phyloP scores from a whole-genome alignment of 2,329 filamentous ascomycete genomes.

The Penicillium sp. region DNA sequence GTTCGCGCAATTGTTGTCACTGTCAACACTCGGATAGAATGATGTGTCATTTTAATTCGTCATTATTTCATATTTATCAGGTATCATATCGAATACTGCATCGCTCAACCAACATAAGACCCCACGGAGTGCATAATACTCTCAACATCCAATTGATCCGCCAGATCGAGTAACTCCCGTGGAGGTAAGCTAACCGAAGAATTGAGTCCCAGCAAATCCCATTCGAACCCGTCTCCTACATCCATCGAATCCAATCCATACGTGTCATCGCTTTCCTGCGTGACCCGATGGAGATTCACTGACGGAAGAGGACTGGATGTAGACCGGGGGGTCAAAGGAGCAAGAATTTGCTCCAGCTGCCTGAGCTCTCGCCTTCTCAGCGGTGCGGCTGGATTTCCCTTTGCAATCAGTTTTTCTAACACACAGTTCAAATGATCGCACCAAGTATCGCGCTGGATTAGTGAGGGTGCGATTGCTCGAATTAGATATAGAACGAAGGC shows the following conservation, averaged over 20 bases:
- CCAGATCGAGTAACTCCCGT: constrained; percentile 34
- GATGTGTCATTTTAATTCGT: neutral
- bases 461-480: constrained; percentile 38
- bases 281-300: neutral
- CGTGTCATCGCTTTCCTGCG: constrained; percentile 19
- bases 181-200: constrained; percentile 34
- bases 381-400: constrained; percentile 48
- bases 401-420: constrained; percentile 47
- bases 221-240: constrained; percentile 33
- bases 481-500: constrained; percentile 50
- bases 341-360: constrained; percentile 48
- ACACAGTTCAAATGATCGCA: constrained; percentile 45
- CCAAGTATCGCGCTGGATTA: constrained; percentile 47
- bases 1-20: neutral
- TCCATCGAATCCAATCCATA: constrained; percentile 28
- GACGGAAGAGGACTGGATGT: constrained; percentile 16
- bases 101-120: constrained; percentile 14
- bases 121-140: constrained; percentile 32
- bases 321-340: constrained; percentile 41
- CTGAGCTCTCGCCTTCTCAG: constrained; percentile 46
- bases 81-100: neutral
- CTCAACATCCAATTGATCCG: constrained; percentile 35
- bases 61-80: neutral
- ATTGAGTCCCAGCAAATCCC: constrained; percentile 34
- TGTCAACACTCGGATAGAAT: neutral